These are phyloP conservation scores for Escovopsis sp. DNA, from an alignment of 2,329 filamentous ascomycete species.

Conservation along the genomic window DNA sequence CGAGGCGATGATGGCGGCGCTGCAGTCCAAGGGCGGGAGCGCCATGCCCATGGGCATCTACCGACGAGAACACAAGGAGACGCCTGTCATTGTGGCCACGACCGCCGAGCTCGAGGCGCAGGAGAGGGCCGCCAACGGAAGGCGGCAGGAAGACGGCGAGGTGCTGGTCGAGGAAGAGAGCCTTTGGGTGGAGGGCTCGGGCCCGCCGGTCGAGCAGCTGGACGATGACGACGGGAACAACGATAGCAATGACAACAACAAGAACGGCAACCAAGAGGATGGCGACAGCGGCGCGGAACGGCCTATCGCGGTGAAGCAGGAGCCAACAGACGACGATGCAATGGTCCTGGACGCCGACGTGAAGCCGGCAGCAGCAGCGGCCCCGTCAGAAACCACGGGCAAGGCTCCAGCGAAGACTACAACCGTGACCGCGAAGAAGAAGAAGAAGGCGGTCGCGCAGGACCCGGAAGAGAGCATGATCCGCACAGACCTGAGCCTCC, in stretches of 20 bases:
- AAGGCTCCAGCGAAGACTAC: slow-evolving; percentile 14
- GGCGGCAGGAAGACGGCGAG: not conserved
- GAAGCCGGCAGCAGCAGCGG: slow-evolving; percentile 8
- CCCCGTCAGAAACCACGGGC: slow-evolving; percentile 7
- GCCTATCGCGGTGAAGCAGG: slow-evolving; percentile 27
- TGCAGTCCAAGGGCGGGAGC: slow-evolving; percentile 15
- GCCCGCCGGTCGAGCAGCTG: slow-evolving; percentile 13
- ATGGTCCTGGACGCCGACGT: slow-evolving; percentile 25
- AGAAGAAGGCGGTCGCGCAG: slow-evolving; percentile 14
- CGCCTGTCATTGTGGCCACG: slow-evolving; percentile 37
- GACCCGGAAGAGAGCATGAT: slow-evolving; percentile 25
- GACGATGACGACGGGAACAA: slow-evolving; percentile 24
- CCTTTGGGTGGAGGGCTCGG: slow-evolving; percentile 26
- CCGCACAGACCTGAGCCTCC: slow-evolving; percentile 24
- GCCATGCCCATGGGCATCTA: slow-evolving; percentile 40
- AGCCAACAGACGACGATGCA: slow-evolving; percentile 25
- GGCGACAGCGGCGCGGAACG: slow-evolving; percentile 33
- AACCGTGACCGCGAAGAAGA: slow-evolving; percentile 7
- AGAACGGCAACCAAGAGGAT: too few species aligned
- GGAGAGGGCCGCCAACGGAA: slow-evolving; percentile 25
- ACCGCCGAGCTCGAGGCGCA: slow-evolving; percentile 42
- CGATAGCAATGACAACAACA: too few species aligned
- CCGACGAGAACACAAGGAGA: slow-evolving; percentile 37
- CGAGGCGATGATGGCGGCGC: slow-evolving; percentile 24
- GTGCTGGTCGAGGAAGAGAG: slow-evolving; percentile 18